Base-by-base conservation (phyloP, 306 rosid genomes). In the Mucuna pruriens region DNA sequence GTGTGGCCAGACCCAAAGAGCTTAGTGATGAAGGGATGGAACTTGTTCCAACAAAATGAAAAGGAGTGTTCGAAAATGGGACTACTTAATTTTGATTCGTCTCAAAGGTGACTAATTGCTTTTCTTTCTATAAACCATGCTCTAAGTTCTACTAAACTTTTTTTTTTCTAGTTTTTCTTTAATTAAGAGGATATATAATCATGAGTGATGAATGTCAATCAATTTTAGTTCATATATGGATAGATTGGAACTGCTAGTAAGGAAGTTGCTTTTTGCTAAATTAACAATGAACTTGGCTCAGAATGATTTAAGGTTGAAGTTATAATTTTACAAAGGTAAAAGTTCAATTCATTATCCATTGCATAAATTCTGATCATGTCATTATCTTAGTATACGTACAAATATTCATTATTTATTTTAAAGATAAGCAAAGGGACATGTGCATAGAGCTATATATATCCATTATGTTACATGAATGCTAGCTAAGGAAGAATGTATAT, bases 1-100 rank as follows among this genome's bases (percentile, higher is more conserved):
- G 91, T 93, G 76, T 93, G 97, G 97, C 97, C 94, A 76, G 94
- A 93, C 20, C 91, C 97, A 66, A 81, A 84, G 86, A 93, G 97
- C 87, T 93, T 78, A 87, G 84, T 29, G 97, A 91, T 75, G 87
- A 81, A 85, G 95, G 95, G 19, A 88, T 93, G 90, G 90, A 86
- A 19, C 90, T 94, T 25, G 17, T 91, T 80, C 97, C 94, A 49
- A 83, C 87, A 60, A 84, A 90, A 85, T 93, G 97, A 95, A 93
- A 84, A 75, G 97, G 95, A 84, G 83, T 87, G 76, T 93, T 95
- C 65, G 83, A 91, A 87, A 82, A 87, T 45, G 97, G 97, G n/a
- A 79, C 85, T 38, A 90, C 80, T 68, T n/a, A n/a, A n/a, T n/a
- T 93, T 91, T 67, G 48, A 36, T 76, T 88, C 95, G 23, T 88